A percentile compares a stretch with the other conserved stretches of the same genome.
phyloP scores from a whole-genome alignment of 371 early-diverging fungal genomes.

The Actinomortierella wolfii region DNA sequence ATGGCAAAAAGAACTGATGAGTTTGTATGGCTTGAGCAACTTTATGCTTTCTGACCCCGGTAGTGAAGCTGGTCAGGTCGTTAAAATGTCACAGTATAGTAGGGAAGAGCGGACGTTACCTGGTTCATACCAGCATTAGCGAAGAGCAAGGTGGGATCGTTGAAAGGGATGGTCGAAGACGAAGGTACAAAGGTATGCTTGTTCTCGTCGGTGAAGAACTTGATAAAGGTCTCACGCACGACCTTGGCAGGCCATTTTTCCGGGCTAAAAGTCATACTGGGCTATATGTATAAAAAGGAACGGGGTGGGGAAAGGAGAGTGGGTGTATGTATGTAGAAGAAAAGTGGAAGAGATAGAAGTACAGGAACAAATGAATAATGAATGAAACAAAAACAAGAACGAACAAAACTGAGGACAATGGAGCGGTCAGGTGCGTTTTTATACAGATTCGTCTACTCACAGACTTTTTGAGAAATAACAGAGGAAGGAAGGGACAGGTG shows the following conservation, averaged over 20 bases:
- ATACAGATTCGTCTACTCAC: too few relatives aligned
- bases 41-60: background rate
- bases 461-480: background rate
- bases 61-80: too few relatives aligned
- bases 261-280: slow-evolving; percentile 33
- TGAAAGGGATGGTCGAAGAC: slow-evolving; percentile 94
- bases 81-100: too few relatives aligned
- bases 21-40: too few relatives aligned
- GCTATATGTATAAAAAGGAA: background rate
- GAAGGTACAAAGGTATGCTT: slow-evolving; percentile 89
- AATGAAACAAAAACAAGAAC: background rate
- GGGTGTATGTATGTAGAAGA: background rate
- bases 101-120: slow-evolving; percentile 59
- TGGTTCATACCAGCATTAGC: slow-evolving; percentile 99
- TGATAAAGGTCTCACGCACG: slow-evolving; percentile 92
- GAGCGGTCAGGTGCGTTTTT: too few relatives aligned
- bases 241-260: slow-evolving; percentile 77
- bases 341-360: background rate
- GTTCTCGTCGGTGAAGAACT: slow-evolving; percentile 82
- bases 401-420: too few relatives aligned
- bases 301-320: background rate
- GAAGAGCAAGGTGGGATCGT: slow-evolving; percentile 98
- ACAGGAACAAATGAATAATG: background rate
- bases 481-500: background rate
- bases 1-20: background rate